Evolutionary conservation across 2,329 filamentous ascomycete genomes (phyloP).

Genomic region (Mycogone perniciosa): DNA sequence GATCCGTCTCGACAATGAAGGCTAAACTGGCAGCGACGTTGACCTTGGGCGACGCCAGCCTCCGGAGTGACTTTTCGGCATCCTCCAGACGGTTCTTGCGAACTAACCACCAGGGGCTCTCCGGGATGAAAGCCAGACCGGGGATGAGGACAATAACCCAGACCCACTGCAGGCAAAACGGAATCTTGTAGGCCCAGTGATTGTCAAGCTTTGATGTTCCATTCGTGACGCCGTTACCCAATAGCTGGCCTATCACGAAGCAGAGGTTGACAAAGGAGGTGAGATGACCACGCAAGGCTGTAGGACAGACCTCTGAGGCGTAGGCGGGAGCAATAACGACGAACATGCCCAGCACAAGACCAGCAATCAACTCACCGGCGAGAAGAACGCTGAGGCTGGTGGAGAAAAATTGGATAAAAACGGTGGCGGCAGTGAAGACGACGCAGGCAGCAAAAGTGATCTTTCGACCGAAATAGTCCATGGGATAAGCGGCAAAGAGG

Average conservation of each 20-base stretch:
- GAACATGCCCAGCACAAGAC: slow-evolving; percentile 37
- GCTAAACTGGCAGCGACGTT: slow-evolving; percentile 30
- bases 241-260: slow-evolving; percentile 36
- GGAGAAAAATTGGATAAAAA: slow-evolving; percentile 29
- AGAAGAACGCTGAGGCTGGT: slow-evolving; percentile 34
- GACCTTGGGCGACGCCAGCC: slow-evolving; percentile 41
- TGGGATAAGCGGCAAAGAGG: slow-evolving; percentile 41
- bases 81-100: slow-evolving; percentile 22
- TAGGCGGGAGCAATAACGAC: slow-evolving; percentile 37
- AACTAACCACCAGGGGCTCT: slow-evolving; percentile 30
- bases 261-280: slow-evolving; percentile 38
- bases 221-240: slow-evolving; percentile 17
- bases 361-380: slow-evolving; percentile 41
- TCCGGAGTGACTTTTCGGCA: slow-evolving; percentile 21
- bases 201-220: slow-evolving; percentile 23
- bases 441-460: slow-evolving; percentile 48
- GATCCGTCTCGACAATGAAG: slow-evolving; percentile 63
- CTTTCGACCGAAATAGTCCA: slow-evolving; percentile 28
- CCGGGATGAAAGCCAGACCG: slow-evolving; percentile 24
- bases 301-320: slow-evolving; percentile 38
- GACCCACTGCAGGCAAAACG: slow-evolving; percentile 34
- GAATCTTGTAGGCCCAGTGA: slow-evolving; percentile 53
- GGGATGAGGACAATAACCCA: slow-evolving; percentile 26
- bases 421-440: slow-evolving; percentile 22
- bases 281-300: slow-evolving; percentile 34